Base-by-base conservation (phyloP, 2,329 filamentous ascomycete species). In the Exophiala bonariae region DNA sequence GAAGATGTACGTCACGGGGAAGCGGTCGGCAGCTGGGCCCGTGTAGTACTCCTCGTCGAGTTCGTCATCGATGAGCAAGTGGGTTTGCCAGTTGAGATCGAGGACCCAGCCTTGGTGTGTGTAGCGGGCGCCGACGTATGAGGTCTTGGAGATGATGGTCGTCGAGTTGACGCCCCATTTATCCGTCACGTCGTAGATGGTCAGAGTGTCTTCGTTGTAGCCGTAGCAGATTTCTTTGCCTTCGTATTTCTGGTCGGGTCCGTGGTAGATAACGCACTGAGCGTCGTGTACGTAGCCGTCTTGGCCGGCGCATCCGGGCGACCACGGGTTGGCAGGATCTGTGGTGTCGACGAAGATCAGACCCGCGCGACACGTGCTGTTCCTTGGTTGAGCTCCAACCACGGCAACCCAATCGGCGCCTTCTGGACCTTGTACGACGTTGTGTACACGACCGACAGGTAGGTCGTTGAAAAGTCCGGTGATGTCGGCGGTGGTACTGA, bases 201-300 rank as follows among this genome's bases (percentile, higher is more conserved):
- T 59, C 20, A 61, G 48, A 17, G 54, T 55, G 35, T 61, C 59
- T 43, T 61, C 75, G 61, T 78, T 78, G 68, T 77, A 79, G 30
- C 74, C 75, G 57, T 77, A 78, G 70, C 78, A 81, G 57, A 81
- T 78, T 41, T 81, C 75, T 2, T 64, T 67, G 20, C 72, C 75
- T 3, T 64, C 61, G 60, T 74, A 80, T 18, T 66, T 57, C 20
- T 61, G 62, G 48, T 79, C 72, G 1, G 78, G 77, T 1, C 78
- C 78, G 5, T 68, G 70, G 65, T 79, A 79, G 51, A 75, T 70
- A 32, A 82, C 65, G 60, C 79, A 82, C 63, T 83, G 79, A 2
- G 79, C 79, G 55, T 82, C 79, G 61, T 82, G 79, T 10, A 82
- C 78, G 59, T 82, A 82, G 30, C 78, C 79, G 59, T 82, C 79